Conservation (phyloP, 768 basidiomycete species). For the Termitomyces sp. region DNA sequence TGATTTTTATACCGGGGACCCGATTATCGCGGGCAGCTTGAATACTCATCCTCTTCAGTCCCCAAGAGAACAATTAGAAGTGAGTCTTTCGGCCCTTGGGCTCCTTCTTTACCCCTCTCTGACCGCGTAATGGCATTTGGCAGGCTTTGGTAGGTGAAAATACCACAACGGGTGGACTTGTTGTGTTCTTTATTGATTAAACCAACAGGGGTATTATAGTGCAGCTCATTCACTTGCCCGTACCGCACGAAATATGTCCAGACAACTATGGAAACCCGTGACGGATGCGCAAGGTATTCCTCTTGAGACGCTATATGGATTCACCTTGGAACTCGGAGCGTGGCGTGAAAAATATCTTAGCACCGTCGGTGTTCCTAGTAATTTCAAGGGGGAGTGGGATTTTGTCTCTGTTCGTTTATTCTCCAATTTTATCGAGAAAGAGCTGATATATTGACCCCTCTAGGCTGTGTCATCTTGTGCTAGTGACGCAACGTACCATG, state of each 20-base stretch:
- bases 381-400: slow-evolving; percentile 86
- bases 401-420: slow-evolving; percentile 59
- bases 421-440: slow-evolving; percentile 3
- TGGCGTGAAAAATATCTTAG: slow-evolving; percentile 80
- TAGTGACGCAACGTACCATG: slow-evolving; percentile 87
- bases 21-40: slow-evolving; percentile 44
- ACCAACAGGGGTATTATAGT: slow-evolving; percentile 71
- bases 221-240: slow-evolving; percentile 83
- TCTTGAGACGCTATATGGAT: slow-evolving; percentile 53
- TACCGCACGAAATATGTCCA: slow-evolving; percentile 78
- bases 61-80: slow-evolving; percentile 79
- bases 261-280: slow-evolving; percentile 75
- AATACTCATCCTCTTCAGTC: slow-evolving; percentile 52
- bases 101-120: slow-evolving; percentile 4
- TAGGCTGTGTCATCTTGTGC: slow-evolving; percentile 61
- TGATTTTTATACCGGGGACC: slow-evolving; percentile 80
- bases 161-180: slow-evolving; percentile 10
- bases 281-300: slow-evolving; percentile 79
- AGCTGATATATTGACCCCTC: slow-evolving; percentile 12
- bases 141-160: slow-evolving; percentile 64
- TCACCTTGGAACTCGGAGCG: slow-evolving; percentile 54
- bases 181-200: slow-evolving; percentile 15
- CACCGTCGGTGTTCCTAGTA: slow-evolving; percentile 81
- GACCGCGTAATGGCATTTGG: slow-evolving; percentile 14
- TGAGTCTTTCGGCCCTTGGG: slow-evolving; percentile 26